Conservation (phyloP, 768 basidiomycete species). For the button mushroom (Agaricus bisporus) region DNA sequence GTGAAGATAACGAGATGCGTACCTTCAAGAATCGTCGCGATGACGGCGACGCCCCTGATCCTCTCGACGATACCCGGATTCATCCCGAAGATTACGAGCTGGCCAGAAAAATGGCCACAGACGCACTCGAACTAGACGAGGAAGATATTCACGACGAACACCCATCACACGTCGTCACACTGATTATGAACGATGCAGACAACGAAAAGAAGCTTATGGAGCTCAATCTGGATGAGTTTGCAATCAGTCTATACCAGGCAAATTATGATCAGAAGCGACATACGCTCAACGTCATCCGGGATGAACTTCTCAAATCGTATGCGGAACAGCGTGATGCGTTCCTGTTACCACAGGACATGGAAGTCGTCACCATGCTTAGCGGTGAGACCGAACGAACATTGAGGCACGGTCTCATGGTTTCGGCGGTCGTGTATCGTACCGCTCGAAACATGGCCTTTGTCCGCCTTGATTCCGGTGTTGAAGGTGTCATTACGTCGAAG, state of each 20-base stretch:
- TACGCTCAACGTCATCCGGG: slow-evolving; percentile 82
- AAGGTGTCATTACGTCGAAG: slow-evolving; percentile 63
- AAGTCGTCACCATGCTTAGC: slow-evolving; percentile 91
- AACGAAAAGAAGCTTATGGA: slow-evolving; percentile 79
- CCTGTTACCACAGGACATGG: slow-evolving; percentile 60
- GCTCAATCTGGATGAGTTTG: slow-evolving; percentile 94
- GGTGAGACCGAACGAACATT: slow-evolving; percentile 84
- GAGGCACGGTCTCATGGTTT: slow-evolving; percentile 73
- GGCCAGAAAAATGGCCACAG: slow-evolving; percentile 97
- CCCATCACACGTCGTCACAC: slow-evolving; percentile 81
- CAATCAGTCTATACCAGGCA: slow-evolving; percentile 81
- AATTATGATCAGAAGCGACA: slow-evolving; percentile 84
- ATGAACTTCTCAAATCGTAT: slow-evolving; percentile 78
- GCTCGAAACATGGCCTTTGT: slow-evolving; percentile 48
- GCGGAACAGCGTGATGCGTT: slow-evolving; percentile 68
- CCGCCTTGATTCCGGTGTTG: slow-evolving; percentile 90
- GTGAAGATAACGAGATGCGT: slow-evolving; percentile 55
- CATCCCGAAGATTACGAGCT: slow-evolving; percentile 98
- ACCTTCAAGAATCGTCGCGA: slow-evolving; percentile 60
- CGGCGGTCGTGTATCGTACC: slow-evolving; percentile 59
- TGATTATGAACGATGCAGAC: slow-evolving; percentile 80
- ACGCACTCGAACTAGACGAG: slow-evolving; percentile 95
- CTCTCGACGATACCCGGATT: slow-evolving; percentile 91
- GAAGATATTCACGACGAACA: slow-evolving; percentile 92
- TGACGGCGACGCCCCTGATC: slow-evolving; percentile 72